These are phyloP conservation scores for Solanum clarkiae DNA, from an alignment of 257 asterid genomes.

Conservation along the genomic window DNA sequence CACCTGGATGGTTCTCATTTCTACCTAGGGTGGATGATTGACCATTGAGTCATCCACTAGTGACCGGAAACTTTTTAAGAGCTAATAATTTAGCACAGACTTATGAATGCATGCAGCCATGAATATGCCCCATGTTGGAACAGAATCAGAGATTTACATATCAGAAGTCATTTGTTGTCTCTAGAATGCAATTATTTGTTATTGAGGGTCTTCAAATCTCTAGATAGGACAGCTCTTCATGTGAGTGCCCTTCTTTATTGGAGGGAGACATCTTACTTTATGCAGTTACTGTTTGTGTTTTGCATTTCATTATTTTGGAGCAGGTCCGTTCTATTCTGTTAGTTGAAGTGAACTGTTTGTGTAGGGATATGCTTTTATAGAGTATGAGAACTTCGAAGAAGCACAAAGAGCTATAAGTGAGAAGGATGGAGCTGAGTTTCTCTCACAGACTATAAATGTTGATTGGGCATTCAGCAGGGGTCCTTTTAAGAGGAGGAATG, in stretches of 20 bases:
- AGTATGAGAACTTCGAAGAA: constrained; percentile 67
- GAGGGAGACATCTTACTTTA: neutral
- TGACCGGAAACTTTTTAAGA: neutral
- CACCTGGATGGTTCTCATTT: neutral
- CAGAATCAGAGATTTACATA: neutral
- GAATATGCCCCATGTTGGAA: neutral
- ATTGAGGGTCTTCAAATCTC: neutral
- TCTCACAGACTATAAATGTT: constrained; percentile 49
- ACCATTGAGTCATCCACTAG: neutral
- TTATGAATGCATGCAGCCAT: neutral
- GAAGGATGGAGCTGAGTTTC: constrained; percentile 60
- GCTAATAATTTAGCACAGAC: neutral
- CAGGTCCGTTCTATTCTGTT: neutral
- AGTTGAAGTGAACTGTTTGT: neutral
- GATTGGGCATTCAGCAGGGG: constrained; percentile 98
- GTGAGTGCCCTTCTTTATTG: neutral
- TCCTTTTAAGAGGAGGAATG: constrained; percentile 73
- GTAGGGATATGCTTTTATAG: constrained; percentile 77
- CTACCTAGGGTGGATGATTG: neutral
- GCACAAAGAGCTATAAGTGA: constrained; percentile 63
- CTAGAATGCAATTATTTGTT: neutral
- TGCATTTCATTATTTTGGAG: neutral
- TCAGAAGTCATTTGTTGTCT: neutral
- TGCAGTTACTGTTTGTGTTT: neutral
- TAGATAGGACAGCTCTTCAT: neutral